phyloP scores from a whole-genome alignment of 1,284 basidiomycete genomes.

The Gymnopus androsaceus region DNA sequence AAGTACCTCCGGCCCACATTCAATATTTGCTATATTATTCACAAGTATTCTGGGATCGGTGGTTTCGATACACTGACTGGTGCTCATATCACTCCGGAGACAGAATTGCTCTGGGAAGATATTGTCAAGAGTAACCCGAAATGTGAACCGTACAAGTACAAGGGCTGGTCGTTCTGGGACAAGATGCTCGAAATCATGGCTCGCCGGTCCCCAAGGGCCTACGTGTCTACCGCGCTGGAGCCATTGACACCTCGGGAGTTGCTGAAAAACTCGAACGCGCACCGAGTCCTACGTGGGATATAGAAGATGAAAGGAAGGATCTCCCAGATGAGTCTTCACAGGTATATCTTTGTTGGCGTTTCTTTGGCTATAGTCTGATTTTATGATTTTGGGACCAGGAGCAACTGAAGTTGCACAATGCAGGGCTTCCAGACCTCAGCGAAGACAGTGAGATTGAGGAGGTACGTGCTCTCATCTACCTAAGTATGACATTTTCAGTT shows the following conservation, averaged over 20 bases:
- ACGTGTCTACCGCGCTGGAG: not conserved
- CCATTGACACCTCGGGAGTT: not conserved
- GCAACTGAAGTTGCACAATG: not conserved
- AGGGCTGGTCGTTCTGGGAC: not conserved
- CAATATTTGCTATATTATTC: not conserved
- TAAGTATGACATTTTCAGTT: too few species aligned
- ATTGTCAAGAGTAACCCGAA: not conserved
- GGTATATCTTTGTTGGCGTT: not conserved
- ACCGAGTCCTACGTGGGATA: not conserved
- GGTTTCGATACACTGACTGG: not conserved
- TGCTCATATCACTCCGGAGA: slow-evolving; percentile 5
- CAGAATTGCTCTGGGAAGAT: not conserved
- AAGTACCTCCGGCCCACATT: not conserved
- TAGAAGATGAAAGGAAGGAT: not conserved
- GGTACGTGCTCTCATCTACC: too few species aligned
- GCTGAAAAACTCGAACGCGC: too few species aligned
- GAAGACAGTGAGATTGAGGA: too few species aligned
- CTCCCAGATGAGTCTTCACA: not conserved
- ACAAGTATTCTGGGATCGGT: too few species aligned
- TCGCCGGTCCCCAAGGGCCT: not conserved
- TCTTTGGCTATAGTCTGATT: not conserved
- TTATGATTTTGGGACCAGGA: too few species aligned
- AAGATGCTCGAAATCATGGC: not conserved
- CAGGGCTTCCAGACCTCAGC: too few species aligned
- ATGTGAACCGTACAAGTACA: not conserved